A percentile compares a stretch with the other conserved stretches of the same genome.
These are phyloP conservation scores for Plantago ovata DNA, from an alignment of 257 asterid species.

Conservation along the genomic window DNA sequence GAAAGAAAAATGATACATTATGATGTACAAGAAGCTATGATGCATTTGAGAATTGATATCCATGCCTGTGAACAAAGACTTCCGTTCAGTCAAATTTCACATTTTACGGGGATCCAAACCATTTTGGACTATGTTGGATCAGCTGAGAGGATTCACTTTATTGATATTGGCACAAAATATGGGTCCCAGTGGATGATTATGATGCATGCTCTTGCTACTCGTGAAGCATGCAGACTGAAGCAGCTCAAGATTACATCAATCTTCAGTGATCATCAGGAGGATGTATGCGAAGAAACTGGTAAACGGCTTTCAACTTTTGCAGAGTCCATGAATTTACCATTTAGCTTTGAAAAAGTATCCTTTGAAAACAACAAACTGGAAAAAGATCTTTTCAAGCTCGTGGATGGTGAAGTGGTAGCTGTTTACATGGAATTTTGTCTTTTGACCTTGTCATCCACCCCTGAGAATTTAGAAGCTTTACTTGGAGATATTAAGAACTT, in stretches of 20 bases:
- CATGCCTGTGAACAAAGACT: conserved; percentile 17
- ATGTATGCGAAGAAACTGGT: conserved; percentile 30
- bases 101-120: conserved; percentile 37
- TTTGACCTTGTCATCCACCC: conserved; percentile 20
- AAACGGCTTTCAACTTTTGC: conserved; percentile 28
- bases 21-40: conserved; percentile 21
- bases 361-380: conserved; percentile 24
- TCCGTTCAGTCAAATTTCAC: conserved; percentile 29
- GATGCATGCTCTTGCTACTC: conserved; percentile 34
- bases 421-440: conserved; percentile 26
- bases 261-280: conserved; percentile 24
- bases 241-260: conserved; percentile 44
- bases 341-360: conserved; percentile 19
- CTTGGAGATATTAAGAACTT: conserved; percentile 22
- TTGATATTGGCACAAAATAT: conserved; percentile 30
- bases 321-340: conserved; percentile 26
- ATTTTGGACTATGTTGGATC: conserved; percentile 33
- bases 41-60: conserved; percentile 5
- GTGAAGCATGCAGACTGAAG: conserved; percentile 18
- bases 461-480: conserved; percentile 22
- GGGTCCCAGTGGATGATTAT: conserved; percentile 39
- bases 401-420: conserved; percentile 29
- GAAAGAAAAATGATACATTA: conserved; percentile 5
- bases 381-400: conserved; percentile 27
- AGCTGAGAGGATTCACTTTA: conserved; percentile 34